phyloP scores from a whole-genome alignment of 129 eudicot species.

The Mikania micrantha region DNA sequence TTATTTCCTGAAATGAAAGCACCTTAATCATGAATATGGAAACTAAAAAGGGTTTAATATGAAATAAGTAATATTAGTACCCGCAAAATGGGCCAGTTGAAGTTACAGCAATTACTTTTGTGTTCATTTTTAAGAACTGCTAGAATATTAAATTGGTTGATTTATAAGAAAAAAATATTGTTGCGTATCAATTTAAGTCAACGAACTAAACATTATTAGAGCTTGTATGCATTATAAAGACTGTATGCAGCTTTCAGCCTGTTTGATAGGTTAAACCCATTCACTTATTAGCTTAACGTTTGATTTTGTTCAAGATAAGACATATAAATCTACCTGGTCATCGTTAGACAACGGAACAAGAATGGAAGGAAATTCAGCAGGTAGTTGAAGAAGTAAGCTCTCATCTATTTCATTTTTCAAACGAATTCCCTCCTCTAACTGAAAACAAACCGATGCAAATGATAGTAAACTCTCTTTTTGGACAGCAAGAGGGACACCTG shows the following conservation, averaged over 20 bases:
- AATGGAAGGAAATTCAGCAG: slow-evolving; percentile 56
- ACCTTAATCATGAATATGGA: too few species aligned
- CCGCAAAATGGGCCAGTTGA: not conserved
- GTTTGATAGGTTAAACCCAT: not conserved
- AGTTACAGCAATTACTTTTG: not conserved
- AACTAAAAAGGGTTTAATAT: too few species aligned
- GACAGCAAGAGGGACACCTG: slow-evolving; percentile 57
- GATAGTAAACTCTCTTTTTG: slow-evolving; percentile 72
- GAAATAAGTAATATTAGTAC: too few species aligned
- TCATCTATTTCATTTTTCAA: slow-evolving; percentile 29
- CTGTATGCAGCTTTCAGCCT: not conserved
- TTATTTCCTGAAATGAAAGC: too few species aligned
- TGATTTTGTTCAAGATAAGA: too few species aligned
- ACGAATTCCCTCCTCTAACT: slow-evolving; percentile 41
- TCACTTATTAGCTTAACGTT: too few species aligned
- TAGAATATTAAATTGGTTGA: not conserved
- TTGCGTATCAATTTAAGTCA: not conserved
- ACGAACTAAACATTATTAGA: not conserved
- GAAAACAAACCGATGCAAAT: slow-evolving; percentile 45
- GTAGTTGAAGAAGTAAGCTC: slow-evolving; percentile 42
- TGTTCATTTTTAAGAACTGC: not conserved
- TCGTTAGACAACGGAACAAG: slow-evolving; percentile 68
- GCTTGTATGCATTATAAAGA: not conserved
- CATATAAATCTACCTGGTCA: slow-evolving; percentile 39
- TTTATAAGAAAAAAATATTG: not conserved